phyloP scores from a whole-genome alignment of 768 basidiomycete species.

The Leccinum disarticulatum region DNA sequence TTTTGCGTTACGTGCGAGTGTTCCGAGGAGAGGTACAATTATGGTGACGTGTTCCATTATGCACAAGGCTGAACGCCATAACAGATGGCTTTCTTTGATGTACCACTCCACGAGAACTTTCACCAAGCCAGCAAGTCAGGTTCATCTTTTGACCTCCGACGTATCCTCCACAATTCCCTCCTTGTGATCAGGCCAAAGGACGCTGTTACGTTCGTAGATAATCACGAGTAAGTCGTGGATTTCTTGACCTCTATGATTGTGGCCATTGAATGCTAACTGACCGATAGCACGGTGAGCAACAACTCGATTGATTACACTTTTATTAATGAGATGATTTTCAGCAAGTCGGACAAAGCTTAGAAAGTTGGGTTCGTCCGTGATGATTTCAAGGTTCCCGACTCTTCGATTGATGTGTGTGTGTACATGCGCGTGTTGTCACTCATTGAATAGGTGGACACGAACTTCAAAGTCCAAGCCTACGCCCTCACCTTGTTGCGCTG shows the following conservation, averaged over 20 bases:
- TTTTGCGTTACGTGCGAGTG: conserved; percentile 58
- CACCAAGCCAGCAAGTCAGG: conserved; percentile 70
- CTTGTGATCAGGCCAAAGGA: conserved; percentile 68
- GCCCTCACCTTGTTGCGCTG: conserved; percentile 72
- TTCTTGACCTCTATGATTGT: background rate
- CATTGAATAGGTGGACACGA: conserved; percentile 55
- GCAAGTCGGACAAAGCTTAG: conserved; percentile 72
- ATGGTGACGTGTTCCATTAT: background rate
- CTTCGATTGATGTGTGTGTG: background rate
- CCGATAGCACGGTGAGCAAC: conserved; percentile 60
- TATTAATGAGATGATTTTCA: conserved; percentile 20
- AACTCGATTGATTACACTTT: conserved; percentile 7
- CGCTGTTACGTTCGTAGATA: conserved; percentile 89
- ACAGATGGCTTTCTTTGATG: conserved; percentile 63
- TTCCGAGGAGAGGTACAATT: conserved; percentile 63
- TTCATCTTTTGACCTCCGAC: conserved; percentile 71
- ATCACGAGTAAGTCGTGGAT: conserved; percentile 68
- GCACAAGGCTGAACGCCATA: background rate
- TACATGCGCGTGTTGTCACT: background rate
- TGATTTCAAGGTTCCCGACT: background rate
- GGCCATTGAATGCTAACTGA: background rate
- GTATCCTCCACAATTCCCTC: conserved; percentile 68
- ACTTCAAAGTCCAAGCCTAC: conserved; percentile 83
- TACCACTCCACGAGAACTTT: conserved; percentile 85
- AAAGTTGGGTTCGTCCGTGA: conserved; percentile 69